Base-by-base conservation (phyloP, 2,329 filamentous ascomycete genomes). In the Penicillium hordei region DNA sequence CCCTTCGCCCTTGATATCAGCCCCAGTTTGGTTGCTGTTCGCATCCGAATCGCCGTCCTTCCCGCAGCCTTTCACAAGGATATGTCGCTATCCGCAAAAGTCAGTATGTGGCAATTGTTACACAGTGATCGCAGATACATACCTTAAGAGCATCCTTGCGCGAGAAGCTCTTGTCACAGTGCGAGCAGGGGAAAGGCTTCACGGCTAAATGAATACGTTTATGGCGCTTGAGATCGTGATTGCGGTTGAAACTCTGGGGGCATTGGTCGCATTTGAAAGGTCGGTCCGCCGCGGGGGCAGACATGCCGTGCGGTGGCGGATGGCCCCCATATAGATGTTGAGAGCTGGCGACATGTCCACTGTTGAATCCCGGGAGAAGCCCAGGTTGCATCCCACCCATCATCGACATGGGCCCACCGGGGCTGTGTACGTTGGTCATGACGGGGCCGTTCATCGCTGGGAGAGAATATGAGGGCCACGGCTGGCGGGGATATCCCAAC, bases 131-230 rank as follows among this genome's bases (percentile, higher is more conserved):
- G 40, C n/a, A 10, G 17, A 21, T 27, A 78, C 85, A 68, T 79
- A 97, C 94, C 90, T 97, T 97, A 31, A 99, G 80, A 10, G 94
- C 94, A 75, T 97, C 94, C 73, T 97, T 97, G 59, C 94, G 84
- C 3, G 93, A 97, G 70, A 99, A 99, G 72, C 90, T 94, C 83
- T 97, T 97, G 60, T 96, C 92, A 72, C 94, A 99, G 69, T 89
- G 89, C 7, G 81, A 85, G 73, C 94, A 99, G 0, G 93, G 93
- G 74, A 93, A 97, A 0, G 94, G 94, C 81, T 99, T 99, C 40
- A 97, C 91, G 0, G 92, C 90, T 57, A 97, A 77, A 75, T 99
- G 94, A 58, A 97, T 97, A 49, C 92, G 82, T 81, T 96, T 96
- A 75, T 99, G 94, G 51, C 94, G 85, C 78, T 99, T 99, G 67